Evolutionary conservation across 768 basidiomycete genomes (phyloP).

Genomic region (Serendipita sp.): DNA sequence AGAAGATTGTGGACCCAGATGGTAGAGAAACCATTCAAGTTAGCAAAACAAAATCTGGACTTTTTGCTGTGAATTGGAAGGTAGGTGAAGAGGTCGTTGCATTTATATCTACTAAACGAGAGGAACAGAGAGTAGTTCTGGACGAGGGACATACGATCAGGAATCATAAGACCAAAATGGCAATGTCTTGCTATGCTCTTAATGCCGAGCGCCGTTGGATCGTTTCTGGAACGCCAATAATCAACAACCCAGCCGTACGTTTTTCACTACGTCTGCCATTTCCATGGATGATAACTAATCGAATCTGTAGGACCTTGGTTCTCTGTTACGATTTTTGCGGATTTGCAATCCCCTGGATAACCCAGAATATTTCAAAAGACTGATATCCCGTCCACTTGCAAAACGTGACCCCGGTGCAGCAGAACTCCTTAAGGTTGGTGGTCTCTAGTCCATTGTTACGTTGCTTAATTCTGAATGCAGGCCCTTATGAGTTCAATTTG

Average conservation of each 20-base stretch:
- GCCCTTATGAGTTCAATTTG: slow-evolving; percentile 64
- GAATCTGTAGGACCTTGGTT: slow-evolving; percentile 60
- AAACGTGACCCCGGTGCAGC: slow-evolving; percentile 32
- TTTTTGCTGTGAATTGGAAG: slow-evolving; percentile 74
- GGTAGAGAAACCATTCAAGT: slow-evolving; percentile 36
- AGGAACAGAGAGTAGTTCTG: slow-evolving; percentile 51
- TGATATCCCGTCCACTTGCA: slow-evolving; percentile 64
- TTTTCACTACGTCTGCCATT: too few species aligned
- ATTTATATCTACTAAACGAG: not conserved
- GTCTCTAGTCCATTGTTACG: not conserved
- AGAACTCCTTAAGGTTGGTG: slow-evolving; percentile 14
- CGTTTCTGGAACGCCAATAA: slow-evolving; percentile 81
- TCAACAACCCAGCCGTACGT: slow-evolving; percentile 57
- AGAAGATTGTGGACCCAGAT: not conserved
- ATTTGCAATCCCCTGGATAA: slow-evolving; percentile 79
- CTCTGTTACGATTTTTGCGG: slow-evolving; percentile 65
- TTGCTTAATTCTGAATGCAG: slow-evolving; percentile 21
- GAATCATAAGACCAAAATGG: slow-evolving; percentile 76
- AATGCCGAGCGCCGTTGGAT: slow-evolving; percentile 64
- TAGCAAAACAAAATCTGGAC: slow-evolving; percentile 38
- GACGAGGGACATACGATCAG: slow-evolving; percentile 85
- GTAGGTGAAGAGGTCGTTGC: slow-evolving; percentile 21
- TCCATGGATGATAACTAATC: not conserved
- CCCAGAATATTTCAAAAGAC: slow-evolving; percentile 63
- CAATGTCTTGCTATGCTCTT: slow-evolving; percentile 46